Evolutionary conservation across 805 yeast species (phyloP), one percentile per base, ranked within the genome.

Genomic region (Cyberlindnera galapagoensis): DNA sequence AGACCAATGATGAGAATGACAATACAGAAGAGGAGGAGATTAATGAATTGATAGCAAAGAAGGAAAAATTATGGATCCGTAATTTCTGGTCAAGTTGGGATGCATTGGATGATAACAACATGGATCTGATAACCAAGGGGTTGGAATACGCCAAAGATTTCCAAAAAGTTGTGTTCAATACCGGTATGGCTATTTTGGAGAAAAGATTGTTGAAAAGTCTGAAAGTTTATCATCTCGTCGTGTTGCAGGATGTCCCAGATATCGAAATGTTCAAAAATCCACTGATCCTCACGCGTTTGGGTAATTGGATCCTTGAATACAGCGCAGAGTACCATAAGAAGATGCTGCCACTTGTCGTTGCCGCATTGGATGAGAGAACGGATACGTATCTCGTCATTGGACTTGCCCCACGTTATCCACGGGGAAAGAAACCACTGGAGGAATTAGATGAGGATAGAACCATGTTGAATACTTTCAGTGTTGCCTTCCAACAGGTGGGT

Each of bases 401-500:
- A 0, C 59, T 88, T 35, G 88, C 95, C 0, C 92, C 96, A 3
- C 73, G 83, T 46, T 80, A 76, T 44, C 85, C 90, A 16, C 51
- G 69, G 47, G 69, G 65, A 39, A 44, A 54, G 10, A 62, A 55
- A 27, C 48, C 51, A 41, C 26, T 47, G n/a, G 43, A 48, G 14
- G 59, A 56, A 7, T 45, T 54, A 7, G 56, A 58, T 13, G 49
- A 50, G 12, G 60, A 60, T 17, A 66, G 67, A 20, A 69, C 77
- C 1, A 57, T 77, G 21, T 60, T 80, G 31, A 90, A 92, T 52
- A 79, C 85, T 7, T 92, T 92, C 52, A 88, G 95, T 28, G 74
- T 80, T 36, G 95, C 95, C 21, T 92, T 92, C 56, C 96, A 86
- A 55, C 81, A 80, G 43, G 84, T 88, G 18, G 92, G 97, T 1